These are phyloP conservation scores for Tetrapisispora namnaoensis DNA, from an alignment of 805 yeast species.

Conservation along the genomic window DNA sequence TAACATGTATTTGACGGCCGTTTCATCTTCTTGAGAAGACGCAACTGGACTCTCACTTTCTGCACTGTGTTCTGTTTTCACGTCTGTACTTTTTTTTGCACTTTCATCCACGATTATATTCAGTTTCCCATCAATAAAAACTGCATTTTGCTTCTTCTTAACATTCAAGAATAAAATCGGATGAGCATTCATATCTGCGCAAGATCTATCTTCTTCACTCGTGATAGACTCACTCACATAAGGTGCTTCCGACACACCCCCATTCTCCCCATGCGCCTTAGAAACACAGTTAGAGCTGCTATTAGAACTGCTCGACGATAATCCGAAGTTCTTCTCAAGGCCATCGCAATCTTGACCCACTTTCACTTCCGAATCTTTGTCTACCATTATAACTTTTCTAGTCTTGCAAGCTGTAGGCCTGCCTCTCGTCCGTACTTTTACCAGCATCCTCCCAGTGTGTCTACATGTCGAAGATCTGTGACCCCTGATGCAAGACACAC, in stretches of 20 bases:
- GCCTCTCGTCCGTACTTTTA: slow-evolving; percentile 85
- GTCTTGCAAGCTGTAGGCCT: slow-evolving; percentile 54
- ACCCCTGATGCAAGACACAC: slow-evolving; percentile 83
- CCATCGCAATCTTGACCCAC: not conserved
- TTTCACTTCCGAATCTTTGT: slow-evolving; percentile 20
- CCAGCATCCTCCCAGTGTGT: slow-evolving; percentile 69
- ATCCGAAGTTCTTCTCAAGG: too few relatives aligned
- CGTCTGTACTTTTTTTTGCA: not conserved
- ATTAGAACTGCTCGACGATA: too few relatives aligned
- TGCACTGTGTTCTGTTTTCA: too few relatives aligned
- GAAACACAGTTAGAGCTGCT: too few relatives aligned
- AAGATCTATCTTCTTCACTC: slow-evolving; percentile 3
- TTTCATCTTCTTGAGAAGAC: not conserved
- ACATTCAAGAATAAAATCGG: slow-evolving; percentile 24
- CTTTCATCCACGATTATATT: slow-evolving; percentile 17
- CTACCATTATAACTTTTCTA: slow-evolving; percentile 26
- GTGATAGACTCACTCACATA: slow-evolving; percentile 4
- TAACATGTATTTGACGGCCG: slow-evolving; percentile 11
- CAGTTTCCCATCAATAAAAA: slow-evolving; percentile 21
- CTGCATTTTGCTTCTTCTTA: slow-evolving; percentile 20
- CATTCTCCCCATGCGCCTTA: slow-evolving; percentile 1
- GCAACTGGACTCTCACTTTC: not conserved
- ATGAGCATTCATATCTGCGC: slow-evolving; percentile 18
- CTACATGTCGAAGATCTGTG: slow-evolving; percentile 83
- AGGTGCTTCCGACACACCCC: not conserved